Base-by-base conservation (phyloP, 352 stramenopile species). In the Aphanomyces cochlioides region DNA sequence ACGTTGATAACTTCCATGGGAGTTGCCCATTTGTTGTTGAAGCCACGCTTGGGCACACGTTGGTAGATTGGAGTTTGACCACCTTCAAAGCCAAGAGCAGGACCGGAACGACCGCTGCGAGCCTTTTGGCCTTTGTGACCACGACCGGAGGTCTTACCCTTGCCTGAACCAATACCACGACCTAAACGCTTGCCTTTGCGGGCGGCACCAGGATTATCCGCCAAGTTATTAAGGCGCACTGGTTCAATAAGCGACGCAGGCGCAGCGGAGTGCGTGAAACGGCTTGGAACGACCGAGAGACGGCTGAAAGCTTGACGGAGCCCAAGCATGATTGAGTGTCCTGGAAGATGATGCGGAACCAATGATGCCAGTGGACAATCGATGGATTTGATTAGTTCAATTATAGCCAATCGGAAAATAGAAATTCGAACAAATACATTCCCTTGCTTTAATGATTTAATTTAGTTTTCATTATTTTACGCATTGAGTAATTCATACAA, bases 91-190 rank as follows among this genome's bases (percentile, higher is more conserved):
- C 89, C 92, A 45, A 81, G 72, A n/a, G 54, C 54, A 34, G 90
- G 84, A 0, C 95, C 88, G 34, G 91, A 84, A 7, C 90, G 89
- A 13, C 96, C 96, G 12, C 83, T 80, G 57, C 97, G 86, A 37
- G 96, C 84, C 81, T 98, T 98, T 79, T 98, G 94, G 64, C 97
- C 96, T 80, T 99, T 99, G 79, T 99, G 96, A 57, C 97, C 97
- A 41, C 92, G 84, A 8, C 97, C 97, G 38, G 80, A 97, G 7
- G 97, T 99, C 78, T 98, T 98, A 65, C 95, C 95, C 71, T 90
- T 91, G 73, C 93, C 93, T 0, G 90, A 97, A 56, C 95, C 94
- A 65, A 96, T 96, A 63, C 94, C 95, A 53, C 94, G 84, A 73
- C 95, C 95, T 43, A 98, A 77, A 61, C 91, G 91, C 79, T 97